These are phyloP conservation scores for Xylaria bambusicola DNA, from an alignment of 495 filamentous ascomycete species.

Conservation along the genomic window DNA sequence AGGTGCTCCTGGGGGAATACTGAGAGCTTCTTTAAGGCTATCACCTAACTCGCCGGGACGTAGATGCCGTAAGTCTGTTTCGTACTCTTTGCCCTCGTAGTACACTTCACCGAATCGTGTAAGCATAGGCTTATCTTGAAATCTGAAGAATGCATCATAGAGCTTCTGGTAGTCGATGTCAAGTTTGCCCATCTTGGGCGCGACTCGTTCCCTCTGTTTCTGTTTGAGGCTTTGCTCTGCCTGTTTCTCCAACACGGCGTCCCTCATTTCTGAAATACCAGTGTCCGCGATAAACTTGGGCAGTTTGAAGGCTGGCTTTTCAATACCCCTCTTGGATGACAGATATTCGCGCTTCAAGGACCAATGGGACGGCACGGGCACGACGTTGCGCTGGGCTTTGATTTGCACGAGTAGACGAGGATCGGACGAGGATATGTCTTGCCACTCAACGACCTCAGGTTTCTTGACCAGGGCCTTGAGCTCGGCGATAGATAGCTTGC, in stretches of 20 bases:
- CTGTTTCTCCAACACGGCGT: conserved; percentile 94
- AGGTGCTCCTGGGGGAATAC: conserved; percentile 90
- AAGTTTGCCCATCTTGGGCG: conserved; percentile 94
- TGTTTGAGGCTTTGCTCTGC: conserved; percentile 87
- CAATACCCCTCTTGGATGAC: conserved; percentile 91
- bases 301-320: conserved; percentile 88
- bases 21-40: conserved; percentile 87
- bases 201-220: conserved; percentile 91
- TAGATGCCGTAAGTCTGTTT: conserved; percentile 88
- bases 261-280: conserved; percentile 96
- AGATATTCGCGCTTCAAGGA: conserved; percentile 94
- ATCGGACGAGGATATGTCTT: conserved; percentile 89
- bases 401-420: conserved; percentile 88
- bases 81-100: conserved; percentile 97
- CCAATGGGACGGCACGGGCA: conserved; percentile 94
- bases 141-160: conserved; percentile 96
- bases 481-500: conserved; percentile 91
- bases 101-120: conserved; percentile 97
- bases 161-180: conserved; percentile 98
- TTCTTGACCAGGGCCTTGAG: conserved; percentile 88
- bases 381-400: conserved; percentile 92
- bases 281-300: conserved; percentile 98
- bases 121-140: conserved; percentile 91
- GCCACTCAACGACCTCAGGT: conserved; percentile 96
- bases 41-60: conserved; percentile 89